phyloP scores from a whole-genome alignment of 768 basidiomycete genomes.

The Amanita rubescens region DNA sequence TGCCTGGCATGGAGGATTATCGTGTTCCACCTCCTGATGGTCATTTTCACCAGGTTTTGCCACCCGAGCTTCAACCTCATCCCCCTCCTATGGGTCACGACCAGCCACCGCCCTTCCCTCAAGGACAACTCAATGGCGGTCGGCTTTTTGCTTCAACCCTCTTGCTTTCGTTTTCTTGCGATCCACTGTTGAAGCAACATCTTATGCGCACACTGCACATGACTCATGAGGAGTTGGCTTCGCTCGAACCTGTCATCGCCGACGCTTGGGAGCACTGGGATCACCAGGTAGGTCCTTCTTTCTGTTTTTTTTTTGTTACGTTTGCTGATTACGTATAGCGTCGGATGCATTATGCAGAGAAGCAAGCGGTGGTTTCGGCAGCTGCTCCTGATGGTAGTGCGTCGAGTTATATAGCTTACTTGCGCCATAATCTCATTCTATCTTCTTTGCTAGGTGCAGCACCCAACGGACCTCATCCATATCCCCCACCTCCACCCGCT shows the following conservation, averaged over 20 bases:
- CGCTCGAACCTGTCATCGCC: slow-evolving; percentile 73
- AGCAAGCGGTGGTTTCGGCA: slow-evolving; percentile 20
- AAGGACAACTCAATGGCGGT: slow-evolving; percentile 48
- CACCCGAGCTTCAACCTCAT: slow-evolving; percentile 34
- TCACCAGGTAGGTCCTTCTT: slow-evolving; percentile 46
- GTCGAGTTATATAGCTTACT: not conserved
- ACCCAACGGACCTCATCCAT: slow-evolving; percentile 8
- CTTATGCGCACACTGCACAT: slow-evolving; percentile 64
- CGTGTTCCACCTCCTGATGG: slow-evolving; percentile 40
- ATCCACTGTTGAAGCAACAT: slow-evolving; percentile 68
- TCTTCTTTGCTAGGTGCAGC: not conserved
- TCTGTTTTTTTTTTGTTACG: slow-evolving; percentile 7
- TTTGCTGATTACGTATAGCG: slow-evolving; percentile 21
- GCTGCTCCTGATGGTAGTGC: slow-evolving; percentile 1
- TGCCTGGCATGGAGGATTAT: slow-evolving; percentile 61
- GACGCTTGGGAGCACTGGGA: slow-evolving; percentile 88
- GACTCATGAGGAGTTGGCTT: slow-evolving; percentile 72
- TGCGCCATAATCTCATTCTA: not conserved
- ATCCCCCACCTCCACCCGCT: slow-evolving; percentile 4
- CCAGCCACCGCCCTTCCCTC: slow-evolving; percentile 42
- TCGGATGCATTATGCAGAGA: slow-evolving; percentile 35
- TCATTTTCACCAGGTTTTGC: slow-evolving; percentile 37
- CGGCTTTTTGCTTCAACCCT: slow-evolving; percentile 78
- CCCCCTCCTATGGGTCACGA: slow-evolving; percentile 30
- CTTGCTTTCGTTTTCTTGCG: slow-evolving; percentile 68